Conservation (phyloP, 2,329 filamentous ascomycete species). For the Epichloe brachyelytri region DNA sequence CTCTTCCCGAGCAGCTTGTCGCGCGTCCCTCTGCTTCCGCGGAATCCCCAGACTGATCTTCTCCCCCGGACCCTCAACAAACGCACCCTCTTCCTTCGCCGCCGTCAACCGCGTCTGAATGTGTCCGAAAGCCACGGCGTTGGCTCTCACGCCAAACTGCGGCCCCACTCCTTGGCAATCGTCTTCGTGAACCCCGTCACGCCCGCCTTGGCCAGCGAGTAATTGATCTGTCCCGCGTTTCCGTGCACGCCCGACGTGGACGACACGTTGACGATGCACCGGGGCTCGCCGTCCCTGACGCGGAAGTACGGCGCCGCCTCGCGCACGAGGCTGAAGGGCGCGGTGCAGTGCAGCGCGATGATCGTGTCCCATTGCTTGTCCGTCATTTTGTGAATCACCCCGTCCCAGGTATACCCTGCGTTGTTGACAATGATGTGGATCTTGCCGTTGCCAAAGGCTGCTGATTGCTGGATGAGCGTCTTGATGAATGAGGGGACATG, state of each 20-base stretch:
- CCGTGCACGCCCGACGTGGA: slow-evolving; percentile 73
- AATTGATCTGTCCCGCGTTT: slow-evolving; percentile 87
- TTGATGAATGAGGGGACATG: slow-evolving; percentile 57
- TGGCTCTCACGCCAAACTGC: slow-evolving; percentile 65
- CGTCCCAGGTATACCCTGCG: slow-evolving; percentile 87
- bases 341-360: slow-evolving; percentile 68
- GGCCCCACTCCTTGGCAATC: slow-evolving; percentile 86
- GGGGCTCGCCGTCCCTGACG: slow-evolving; percentile 66
- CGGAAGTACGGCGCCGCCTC: slow-evolving; percentile 78
- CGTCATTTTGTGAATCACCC: slow-evolving; percentile 82
- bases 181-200: slow-evolving; percentile 76
- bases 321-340: slow-evolving; percentile 72
- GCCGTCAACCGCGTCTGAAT: slow-evolving; percentile 71
- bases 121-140: slow-evolving; percentile 74
- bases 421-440: slow-evolving; percentile 90
- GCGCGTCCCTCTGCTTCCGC: slow-evolving; percentile 34
- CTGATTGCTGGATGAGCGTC: slow-evolving; percentile 58
- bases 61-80: slow-evolving; percentile 59
- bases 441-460: slow-evolving; percentile 73
- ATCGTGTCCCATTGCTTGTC: slow-evolving; percentile 91
- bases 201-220: slow-evolving; percentile 73
- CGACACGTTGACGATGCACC: slow-evolving; percentile 73
- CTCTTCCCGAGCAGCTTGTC: slow-evolving; percentile 21
- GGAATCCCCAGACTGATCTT: slow-evolving; percentile 67
- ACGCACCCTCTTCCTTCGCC: slow-evolving; percentile 73